Conservation (phyloP, 225 moss, liverwort and hornwort species). For the Takakia lepidozioides region DNA sequence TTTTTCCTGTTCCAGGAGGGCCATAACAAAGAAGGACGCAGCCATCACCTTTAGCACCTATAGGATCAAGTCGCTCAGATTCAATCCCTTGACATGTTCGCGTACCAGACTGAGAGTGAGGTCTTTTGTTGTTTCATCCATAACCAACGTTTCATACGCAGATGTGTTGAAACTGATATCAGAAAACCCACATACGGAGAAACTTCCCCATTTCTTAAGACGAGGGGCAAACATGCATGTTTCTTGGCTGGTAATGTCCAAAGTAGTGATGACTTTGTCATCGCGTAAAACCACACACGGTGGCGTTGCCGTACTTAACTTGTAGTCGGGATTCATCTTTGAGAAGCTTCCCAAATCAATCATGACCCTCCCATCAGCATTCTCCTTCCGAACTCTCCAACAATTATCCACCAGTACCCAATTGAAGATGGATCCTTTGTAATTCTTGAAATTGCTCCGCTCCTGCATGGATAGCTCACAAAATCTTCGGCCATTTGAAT, state of each 20-base stretch:
- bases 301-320: not conserved
- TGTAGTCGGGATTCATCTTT: slow-evolving; percentile 14
- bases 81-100: not conserved
- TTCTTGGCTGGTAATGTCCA: slow-evolving; percentile 7
- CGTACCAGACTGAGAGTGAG: not conserved
- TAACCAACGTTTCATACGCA: not conserved
- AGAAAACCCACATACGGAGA: no score
- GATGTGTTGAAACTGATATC: no score
- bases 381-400: slow-evolving; percentile 2
- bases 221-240: slow-evolving; percentile 19
- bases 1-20: slow-evolving; percentile 27
- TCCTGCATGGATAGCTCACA: slow-evolving; percentile 13
- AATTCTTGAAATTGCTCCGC: slow-evolving; percentile 15
- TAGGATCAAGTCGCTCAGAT: slow-evolving; percentile 9
- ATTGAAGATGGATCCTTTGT: slow-evolving; percentile 14
- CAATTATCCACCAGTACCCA: not conserved
- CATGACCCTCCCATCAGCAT: slow-evolving; percentile 19
- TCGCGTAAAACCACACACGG: slow-evolving; percentile 8
- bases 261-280: slow-evolving; percentile 1
- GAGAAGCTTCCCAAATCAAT: slow-evolving; percentile 27
- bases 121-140: not conserved
- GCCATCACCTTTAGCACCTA: slow-evolving; percentile 23
- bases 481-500: slow-evolving; percentile 10
- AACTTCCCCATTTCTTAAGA: no score
- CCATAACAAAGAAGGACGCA: slow-evolving; percentile 26